phyloP scores from a whole-genome alignment of 2,329 filamentous ascomycete species.

The Xylaria sp. region DNA sequence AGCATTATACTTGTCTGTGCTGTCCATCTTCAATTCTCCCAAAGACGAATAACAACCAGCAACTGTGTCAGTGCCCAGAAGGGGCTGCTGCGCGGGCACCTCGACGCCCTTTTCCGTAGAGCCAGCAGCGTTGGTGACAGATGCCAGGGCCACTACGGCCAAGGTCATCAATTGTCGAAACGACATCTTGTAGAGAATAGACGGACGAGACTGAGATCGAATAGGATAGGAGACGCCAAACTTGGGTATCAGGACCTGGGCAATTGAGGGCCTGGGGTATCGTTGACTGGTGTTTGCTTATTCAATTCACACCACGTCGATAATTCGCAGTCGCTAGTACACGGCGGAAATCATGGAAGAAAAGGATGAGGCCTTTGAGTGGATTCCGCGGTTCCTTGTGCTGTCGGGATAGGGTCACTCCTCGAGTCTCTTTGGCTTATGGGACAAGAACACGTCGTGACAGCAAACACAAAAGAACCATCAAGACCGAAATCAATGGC shows the following conservation, averaged over 20 bases:
- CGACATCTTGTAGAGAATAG: constrained; percentile 33
- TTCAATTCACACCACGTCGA: constrained; percentile 15
- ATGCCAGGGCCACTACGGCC: constrained; percentile 37
- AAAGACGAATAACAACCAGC: constrained; percentile 58
- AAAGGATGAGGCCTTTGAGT: neutral
- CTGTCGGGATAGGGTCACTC: neutral
- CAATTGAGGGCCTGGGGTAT: neutral
- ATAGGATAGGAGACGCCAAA: neutral
- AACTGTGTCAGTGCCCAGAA: constrained; percentile 46
- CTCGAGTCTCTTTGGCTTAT: constrained; percentile 6
- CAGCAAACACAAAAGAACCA: constrained; percentile 16
- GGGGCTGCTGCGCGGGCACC: constrained; percentile 45
- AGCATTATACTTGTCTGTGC: constrained; percentile 42
- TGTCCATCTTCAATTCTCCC: constrained; percentile 45
- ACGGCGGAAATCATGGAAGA: constrained; percentile 21
- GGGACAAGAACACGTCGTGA: constrained; percentile 1
- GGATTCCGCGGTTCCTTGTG: neutral
- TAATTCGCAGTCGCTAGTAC: constrained; percentile 19
- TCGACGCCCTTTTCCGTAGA: constrained; percentile 41
- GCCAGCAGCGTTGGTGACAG: constrained; percentile 31
- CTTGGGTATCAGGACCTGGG: neutral
- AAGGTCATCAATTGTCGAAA: constrained; percentile 35
- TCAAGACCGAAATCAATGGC: constrained; percentile 8
- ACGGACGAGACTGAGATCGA: constrained; percentile 3
- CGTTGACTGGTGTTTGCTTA: neutral